Evolutionary conservation across 345 rosid species (phyloP).

Genomic region (Schrenkiella parvula): DNA sequence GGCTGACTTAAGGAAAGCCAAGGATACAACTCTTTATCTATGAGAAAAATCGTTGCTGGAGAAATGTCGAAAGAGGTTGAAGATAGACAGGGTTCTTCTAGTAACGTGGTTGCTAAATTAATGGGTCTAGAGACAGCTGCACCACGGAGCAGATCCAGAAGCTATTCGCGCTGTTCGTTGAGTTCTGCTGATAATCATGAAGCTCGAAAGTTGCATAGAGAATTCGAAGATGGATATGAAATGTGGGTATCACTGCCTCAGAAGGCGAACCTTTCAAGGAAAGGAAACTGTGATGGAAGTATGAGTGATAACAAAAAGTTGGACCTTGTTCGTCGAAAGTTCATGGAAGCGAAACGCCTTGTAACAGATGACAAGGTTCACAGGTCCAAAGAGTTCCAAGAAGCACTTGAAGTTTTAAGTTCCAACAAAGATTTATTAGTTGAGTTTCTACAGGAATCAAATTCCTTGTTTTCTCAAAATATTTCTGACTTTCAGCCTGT

Average conservation of each 20-base stretch:
- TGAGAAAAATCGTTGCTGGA: constrained; percentile 59
- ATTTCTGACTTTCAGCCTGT: constrained; percentile 43
- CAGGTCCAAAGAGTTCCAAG: constrained; percentile 74
- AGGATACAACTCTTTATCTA: constrained; percentile 31
- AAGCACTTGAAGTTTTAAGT: constrained; percentile 75
- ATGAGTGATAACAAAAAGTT: constrained; percentile 50
- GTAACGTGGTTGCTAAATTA: constrained; percentile 83
- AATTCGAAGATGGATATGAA: not conserved
- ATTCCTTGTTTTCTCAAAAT: constrained; percentile 57
- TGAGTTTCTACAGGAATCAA: constrained; percentile 72
- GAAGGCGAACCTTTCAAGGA: constrained; percentile 12
- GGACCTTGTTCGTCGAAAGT: constrained; percentile 83
- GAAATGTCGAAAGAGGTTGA: constrained; percentile 76
- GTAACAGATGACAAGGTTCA: constrained; percentile 73
- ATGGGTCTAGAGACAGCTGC: constrained; percentile 78
- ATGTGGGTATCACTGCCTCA: not conserved
- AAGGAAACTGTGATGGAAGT: constrained; percentile 36
- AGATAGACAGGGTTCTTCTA: constrained; percentile 37
- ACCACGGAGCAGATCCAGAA: constrained; percentile 18
- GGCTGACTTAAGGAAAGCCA: constrained; percentile 2
- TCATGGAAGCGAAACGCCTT: constrained; percentile 74
- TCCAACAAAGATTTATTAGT: constrained; percentile 70
- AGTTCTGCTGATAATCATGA: not conserved
- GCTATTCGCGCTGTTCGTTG: constrained; percentile 8
- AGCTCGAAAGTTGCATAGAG: not conserved